Percentiles rank a stretch among this genome's conserved stretches.
phyloP scores from a whole-genome alignment of 306 rosid species.

The Vachellia pachyceras region DNA sequence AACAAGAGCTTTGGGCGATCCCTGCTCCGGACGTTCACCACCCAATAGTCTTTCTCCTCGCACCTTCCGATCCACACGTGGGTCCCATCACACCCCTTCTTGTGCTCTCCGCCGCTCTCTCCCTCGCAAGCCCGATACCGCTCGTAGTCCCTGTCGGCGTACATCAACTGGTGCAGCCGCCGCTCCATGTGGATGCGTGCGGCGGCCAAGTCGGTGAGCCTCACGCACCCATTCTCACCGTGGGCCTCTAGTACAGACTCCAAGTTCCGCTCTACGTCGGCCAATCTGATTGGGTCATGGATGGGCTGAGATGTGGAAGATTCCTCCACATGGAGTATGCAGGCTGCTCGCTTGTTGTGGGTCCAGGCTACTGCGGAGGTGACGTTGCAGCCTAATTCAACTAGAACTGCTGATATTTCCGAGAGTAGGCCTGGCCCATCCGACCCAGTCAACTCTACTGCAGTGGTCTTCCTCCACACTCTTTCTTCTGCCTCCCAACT shows the following conservation, averaged over 20 bases:
- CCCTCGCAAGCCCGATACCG: constrained; percentile 55
- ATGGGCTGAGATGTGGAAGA: constrained; percentile 61
- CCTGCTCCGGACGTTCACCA: constrained; percentile 63
- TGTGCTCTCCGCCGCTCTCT: constrained; percentile 46
- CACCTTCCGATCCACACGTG: constrained; percentile 66
- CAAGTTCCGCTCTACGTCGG: constrained; percentile 64
- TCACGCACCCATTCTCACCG: constrained; percentile 61
- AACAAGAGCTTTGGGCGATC: constrained; percentile 84
- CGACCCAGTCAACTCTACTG: constrained; percentile 68
- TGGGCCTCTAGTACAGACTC: constrained; percentile 72
- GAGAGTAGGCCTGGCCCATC: constrained; percentile 84
- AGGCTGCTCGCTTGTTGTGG: constrained; percentile 64
- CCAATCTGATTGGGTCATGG: constrained; percentile 54
- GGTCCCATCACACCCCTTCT: constrained; percentile 71
- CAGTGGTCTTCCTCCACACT: constrained; percentile 44
- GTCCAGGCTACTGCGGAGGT: constrained; percentile 81
- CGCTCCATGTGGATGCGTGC: constrained; percentile 72
- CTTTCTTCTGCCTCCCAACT: constrained; percentile 31
- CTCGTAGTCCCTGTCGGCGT: constrained; percentile 66
- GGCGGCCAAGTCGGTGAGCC: constrained; percentile 46
- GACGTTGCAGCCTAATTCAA: constrained; percentile 63
- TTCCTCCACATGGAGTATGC: constrained; percentile 68
- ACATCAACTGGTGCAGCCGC: constrained; percentile 92
- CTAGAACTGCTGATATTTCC: constrained; percentile 70
- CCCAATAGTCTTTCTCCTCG: constrained; percentile 73